Conservation (phyloP, 305 asterid genomes). For the Fraxinus albicans region DNA sequence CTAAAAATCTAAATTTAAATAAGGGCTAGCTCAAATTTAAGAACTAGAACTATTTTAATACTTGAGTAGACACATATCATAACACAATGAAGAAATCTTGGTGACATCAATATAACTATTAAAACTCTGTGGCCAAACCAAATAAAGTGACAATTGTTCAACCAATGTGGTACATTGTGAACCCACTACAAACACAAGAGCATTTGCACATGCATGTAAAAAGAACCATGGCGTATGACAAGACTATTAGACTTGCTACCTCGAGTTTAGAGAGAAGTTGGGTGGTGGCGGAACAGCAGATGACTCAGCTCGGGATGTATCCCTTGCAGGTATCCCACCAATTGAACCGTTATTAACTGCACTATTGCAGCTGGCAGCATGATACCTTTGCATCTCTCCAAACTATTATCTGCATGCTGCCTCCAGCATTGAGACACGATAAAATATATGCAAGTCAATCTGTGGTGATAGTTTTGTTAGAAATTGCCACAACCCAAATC, state of each 20-base stretch:
- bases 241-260: conserved; percentile 41
- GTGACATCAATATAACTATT: neutral
- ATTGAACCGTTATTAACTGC: conserved; percentile 84
- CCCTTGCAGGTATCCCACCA: conserved; percentile 77
- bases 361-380: conserved; percentile 20
- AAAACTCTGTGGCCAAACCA: neutral
- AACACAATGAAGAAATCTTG: neutral
- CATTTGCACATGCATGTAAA: neutral
- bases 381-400: conserved; percentile 99
- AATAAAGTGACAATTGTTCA: neutral
- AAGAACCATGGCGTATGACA: neutral
- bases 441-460: conserved; percentile 3
- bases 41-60: neutral
- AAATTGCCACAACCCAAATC: neutral
- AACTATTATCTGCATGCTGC: conserved; percentile 10
- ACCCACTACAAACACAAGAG: neutral
- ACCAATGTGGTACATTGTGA: neutral
- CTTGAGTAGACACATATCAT: conserved; percentile 1
- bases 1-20: neutral
- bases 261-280: conserved; percentile 59
- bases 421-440: conserved; percentile 2
- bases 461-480: conserved; percentile 23
- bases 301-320: conserved; percentile 68
- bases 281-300: conserved; percentile 45
- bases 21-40: neutral